Conservation (phyloP, 164 flowering plant species). For the Aristolochia fimbriata region DNA sequence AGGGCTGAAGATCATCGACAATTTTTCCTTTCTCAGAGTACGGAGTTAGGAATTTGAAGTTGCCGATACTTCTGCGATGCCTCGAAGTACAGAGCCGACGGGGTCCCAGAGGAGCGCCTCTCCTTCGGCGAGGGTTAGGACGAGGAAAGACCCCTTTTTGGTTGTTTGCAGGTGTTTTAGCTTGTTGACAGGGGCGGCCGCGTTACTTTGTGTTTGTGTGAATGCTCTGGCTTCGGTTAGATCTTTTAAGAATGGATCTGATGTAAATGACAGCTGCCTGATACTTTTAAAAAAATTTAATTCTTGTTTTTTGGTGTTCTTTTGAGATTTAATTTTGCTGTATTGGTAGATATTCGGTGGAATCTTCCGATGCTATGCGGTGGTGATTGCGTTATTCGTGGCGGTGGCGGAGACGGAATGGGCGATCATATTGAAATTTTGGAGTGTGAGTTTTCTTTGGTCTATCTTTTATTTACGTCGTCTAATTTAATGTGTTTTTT, state of each 20-base stretch:
- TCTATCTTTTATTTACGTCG: not conserved
- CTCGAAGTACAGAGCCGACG: too few species aligned
- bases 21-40: too few species aligned
- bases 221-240: constrained; percentile 64
- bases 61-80: too few species aligned
- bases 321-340: not conserved
- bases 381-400: constrained; percentile 54
- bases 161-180: constrained; percentile 69
- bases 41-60: too few species aligned
- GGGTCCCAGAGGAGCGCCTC: not conserved
- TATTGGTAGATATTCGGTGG: constrained; percentile 69
- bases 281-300: not conserved
- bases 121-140: constrained; percentile 16
- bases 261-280: constrained; percentile 30
- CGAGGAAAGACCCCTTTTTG: constrained; percentile 47
- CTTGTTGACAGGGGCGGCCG: constrained; percentile 45
- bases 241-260: constrained; percentile 58
- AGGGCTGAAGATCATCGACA: too few species aligned
- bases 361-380: constrained; percentile 89
- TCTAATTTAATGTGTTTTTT: not conserved
- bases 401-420: constrained; percentile 91
- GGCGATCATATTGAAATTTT: constrained; percentile 61
- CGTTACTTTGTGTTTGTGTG: constrained; percentile 63
- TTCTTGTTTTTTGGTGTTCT: not conserved
- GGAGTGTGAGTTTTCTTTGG: constrained; percentile 41